Conservation (phyloP, 805 yeast genomes). For the Priceomyces melissophilus region DNA sequence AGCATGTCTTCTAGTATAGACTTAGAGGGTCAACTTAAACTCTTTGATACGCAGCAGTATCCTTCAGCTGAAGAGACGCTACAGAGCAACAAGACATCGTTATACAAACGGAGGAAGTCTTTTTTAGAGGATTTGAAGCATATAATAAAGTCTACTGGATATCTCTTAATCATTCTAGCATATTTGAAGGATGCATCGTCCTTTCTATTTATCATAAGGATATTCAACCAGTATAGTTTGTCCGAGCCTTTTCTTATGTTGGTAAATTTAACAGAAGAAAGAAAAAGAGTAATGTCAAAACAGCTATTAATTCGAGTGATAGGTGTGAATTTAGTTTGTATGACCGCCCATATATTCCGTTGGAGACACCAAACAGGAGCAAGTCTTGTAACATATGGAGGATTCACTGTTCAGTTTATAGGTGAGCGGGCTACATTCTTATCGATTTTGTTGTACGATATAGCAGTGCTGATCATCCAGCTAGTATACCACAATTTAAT, state of each 20-base stretch:
- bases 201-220: slow-evolving; percentile 23
- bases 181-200: slow-evolving; percentile 43
- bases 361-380: slow-evolving; percentile 18
- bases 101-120: slow-evolving; percentile 41
- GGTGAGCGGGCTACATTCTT: slow-evolving; percentile 34
- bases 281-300: slow-evolving; percentile 24
- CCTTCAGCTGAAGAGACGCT: slow-evolving; percentile 40
- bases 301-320: slow-evolving; percentile 23
- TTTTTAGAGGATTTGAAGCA: slow-evolving; percentile 35
- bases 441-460: slow-evolving; percentile 24
- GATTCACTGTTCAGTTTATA: slow-evolving; percentile 33
- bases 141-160: slow-evolving; percentile 33
- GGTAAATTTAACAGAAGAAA: slow-evolving; percentile 19
- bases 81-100: slow-evolving; percentile 35
- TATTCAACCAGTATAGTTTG: slow-evolving; percentile 24
- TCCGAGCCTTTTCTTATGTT: slow-evolving; percentile 27
- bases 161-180: slow-evolving; percentile 30
- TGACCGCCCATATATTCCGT: slow-evolving; percentile 25
- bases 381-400: slow-evolving; percentile 25
- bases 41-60: slow-evolving; percentile 24
- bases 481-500: slow-evolving; percentile 29
- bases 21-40: slow-evolving; percentile 20
- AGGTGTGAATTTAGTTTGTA: slow-evolving; percentile 18
- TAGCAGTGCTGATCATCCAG: slow-evolving; percentile 23
- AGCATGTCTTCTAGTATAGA: slow-evolving; percentile 3